phyloP scores from a whole-genome alignment of 176 grass and related monocot genomes.

The Tuctoria greenei region DNA sequence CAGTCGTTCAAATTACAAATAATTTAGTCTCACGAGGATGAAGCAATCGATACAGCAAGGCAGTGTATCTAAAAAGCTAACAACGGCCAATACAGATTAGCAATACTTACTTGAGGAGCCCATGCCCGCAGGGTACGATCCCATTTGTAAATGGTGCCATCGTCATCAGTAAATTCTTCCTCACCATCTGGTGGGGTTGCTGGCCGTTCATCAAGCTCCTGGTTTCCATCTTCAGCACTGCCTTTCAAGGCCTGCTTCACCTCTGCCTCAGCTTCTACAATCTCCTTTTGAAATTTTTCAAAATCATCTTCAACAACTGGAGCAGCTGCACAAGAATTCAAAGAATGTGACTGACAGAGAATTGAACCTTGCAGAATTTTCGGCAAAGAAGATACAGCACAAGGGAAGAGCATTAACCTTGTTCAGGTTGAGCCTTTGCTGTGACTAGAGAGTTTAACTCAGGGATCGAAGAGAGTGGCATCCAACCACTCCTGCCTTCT shows the following conservation, averaged over 20 bases:
- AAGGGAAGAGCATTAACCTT: conserved; percentile 43
- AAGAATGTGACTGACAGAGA: not conserved
- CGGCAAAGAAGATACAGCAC: conserved; percentile 1
- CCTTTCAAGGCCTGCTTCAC: conserved; percentile 46
- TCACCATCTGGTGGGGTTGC: conserved; percentile 81
- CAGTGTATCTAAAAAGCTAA: not conserved
- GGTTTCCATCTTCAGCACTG: conserved; percentile 29
- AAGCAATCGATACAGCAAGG: not conserved
- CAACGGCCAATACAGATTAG: not conserved
- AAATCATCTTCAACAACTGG: conserved; percentile 69
- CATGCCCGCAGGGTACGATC: conserved; percentile 70
- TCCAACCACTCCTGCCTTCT: conserved; percentile 78
- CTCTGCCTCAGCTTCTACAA: conserved; percentile 56
- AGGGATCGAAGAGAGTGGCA: conserved; percentile 59
- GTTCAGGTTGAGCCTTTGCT: conserved; percentile 29
- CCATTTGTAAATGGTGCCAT: conserved; percentile 95
- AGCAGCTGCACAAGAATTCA: conserved; percentile 18
- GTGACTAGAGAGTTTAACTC: conserved; percentile 49
- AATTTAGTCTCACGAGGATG: no score
- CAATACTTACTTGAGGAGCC: conserved; percentile 93
- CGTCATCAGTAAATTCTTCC: conserved; percentile 96
- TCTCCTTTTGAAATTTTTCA: conserved; percentile 77
- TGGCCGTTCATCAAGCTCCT: conserved; percentile 57
- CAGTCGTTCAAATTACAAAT: not conserved
- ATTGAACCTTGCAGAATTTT: conserved; percentile 1